phyloP scores from a whole-genome alignment of 2,329 filamentous ascomycete genomes.

The Xylaria sp. region DNA sequence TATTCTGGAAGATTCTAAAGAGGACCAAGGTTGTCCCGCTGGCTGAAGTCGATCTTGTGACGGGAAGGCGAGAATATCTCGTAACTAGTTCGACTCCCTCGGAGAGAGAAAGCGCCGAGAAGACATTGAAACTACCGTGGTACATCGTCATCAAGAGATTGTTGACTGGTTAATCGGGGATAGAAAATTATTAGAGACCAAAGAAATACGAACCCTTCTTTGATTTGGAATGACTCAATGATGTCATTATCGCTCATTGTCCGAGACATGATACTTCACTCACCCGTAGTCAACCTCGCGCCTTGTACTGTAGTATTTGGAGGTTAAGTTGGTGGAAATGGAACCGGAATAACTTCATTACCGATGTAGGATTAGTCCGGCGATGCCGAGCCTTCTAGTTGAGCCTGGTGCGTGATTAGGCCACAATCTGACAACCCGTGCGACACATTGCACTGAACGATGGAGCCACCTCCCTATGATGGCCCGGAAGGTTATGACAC shows the following conservation, averaged over 20 bases:
- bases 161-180: constrained; percentile 16
- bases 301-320: neutral
- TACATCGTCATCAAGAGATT: constrained; percentile 20
- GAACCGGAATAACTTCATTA: constrained; percentile 5
- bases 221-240: neutral
- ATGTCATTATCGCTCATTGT: too few species aligned
- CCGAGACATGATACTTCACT: too few species aligned
- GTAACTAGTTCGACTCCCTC: neutral
- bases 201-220: neutral
- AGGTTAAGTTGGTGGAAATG: neutral
- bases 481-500: neutral
- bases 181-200: neutral
- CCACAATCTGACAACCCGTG: neutral
- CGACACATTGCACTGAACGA: neutral
- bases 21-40: constrained; percentile 32
- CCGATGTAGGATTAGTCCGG: neutral
- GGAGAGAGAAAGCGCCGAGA: constrained; percentile 7
- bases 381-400: neutral
- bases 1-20: constrained; percentile 40
- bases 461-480: constrained; percentile 16
- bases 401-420: neutral
- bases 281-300: too few species aligned
- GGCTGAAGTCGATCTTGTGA: constrained; percentile 34
- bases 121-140: constrained; percentile 15
- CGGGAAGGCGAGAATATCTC: constrained; percentile 32